Evolutionary conservation across 208 protist species (phyloP).

Genomic region (Herpetomonas samuelpessoai): DNA sequence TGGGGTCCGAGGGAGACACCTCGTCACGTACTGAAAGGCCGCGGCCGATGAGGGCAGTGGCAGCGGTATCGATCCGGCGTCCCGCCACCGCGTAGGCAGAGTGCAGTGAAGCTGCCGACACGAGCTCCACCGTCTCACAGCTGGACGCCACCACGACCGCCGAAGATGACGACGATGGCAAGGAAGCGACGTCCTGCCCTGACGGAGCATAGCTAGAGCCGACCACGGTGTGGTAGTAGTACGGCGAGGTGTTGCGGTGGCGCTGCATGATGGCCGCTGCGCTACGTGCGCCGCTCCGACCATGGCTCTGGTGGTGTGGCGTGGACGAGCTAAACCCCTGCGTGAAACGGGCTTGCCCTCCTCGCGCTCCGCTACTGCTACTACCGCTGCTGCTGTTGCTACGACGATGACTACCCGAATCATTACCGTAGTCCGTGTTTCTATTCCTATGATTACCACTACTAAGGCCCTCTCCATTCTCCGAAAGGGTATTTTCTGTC

Average conservation of each 20-base stretch:
- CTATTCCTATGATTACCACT: too few relatives aligned
- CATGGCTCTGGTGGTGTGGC: constrained; percentile 6
- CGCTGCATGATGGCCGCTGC: background rate
- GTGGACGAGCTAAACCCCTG: background rate
- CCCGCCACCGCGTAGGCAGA: constrained; percentile 3
- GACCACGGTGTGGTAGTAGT: constrained; percentile 6
- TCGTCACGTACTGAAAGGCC: background rate
- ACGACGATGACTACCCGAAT: too few relatives aligned
- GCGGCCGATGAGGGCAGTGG: background rate
- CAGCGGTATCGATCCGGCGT: background rate
- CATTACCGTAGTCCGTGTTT: too few relatives aligned
- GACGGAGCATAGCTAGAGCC: constrained; percentile 7
- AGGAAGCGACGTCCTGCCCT: too few relatives aligned
- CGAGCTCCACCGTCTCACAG: too few relatives aligned
- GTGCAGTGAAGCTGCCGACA: background rate
- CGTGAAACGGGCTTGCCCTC: too few relatives aligned
- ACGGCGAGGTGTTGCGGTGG: constrained; percentile 8
- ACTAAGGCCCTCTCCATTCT: too few relatives aligned
- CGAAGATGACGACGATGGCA: background rate
- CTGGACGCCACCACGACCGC: constrained; percentile 8
- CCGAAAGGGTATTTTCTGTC: too few relatives aligned
- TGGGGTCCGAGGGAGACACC: too few relatives aligned
- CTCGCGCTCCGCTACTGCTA: too few relatives aligned
- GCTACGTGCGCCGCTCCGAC: background rate
- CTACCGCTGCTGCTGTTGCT: too few relatives aligned